Evolutionary conservation across 108 stramenopile species (phyloP), one percentile per base, ranked within the genome.

Genomic region (Chaetoceros tenuissimus): DNA sequence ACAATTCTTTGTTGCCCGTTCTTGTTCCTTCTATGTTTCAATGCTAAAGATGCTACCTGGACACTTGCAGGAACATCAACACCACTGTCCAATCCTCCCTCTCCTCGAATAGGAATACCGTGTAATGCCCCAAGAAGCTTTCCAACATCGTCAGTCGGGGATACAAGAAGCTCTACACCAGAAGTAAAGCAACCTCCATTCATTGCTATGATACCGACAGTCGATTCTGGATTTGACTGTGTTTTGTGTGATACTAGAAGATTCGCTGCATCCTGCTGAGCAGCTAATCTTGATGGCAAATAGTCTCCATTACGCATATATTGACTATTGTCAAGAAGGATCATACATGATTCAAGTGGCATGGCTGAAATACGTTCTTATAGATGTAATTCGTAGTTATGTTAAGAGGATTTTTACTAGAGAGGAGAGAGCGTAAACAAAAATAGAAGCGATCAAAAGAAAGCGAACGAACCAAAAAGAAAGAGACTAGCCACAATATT

Each of bases 301-400:
- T 95, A 99, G 64, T 99, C 98, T 18, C 97, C 97, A 67, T 99
- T 99, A 44, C 98, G 74, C 95, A 97, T 98, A 72, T 78, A 96
- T 68, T 99, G 95, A 59, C 93, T 95, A 67, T 89, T 97, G 75
- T 99, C 98, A 64, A 99, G 71, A 53, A 96, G 86, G 65, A 98
- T 92, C 90, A 98, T 97, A 62, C 93, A 94, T 24, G 87, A 85
- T 77, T 98, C 97, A 60, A 98, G 85, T 27, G 92, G 93, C 95
- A 97, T 97, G n/a, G n/a, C n/a, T n/a, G n/a, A n/a, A n/a, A n/a
- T n/a, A n/a, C n/a, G n/a, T n/a, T n/a, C n/a, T n/a, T n/a, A n/a
- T n/a, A n/a, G n/a, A n/a, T n/a, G n/a, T n/a, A n/a, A n/a, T n/a
- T n/a, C n/a, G n/a, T n/a, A n/a, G n/a, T n/a, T n/a, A n/a, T n/a